Base-by-base conservation (phyloP, 345 rosid species). In the Boechera retrofracta region DNA sequence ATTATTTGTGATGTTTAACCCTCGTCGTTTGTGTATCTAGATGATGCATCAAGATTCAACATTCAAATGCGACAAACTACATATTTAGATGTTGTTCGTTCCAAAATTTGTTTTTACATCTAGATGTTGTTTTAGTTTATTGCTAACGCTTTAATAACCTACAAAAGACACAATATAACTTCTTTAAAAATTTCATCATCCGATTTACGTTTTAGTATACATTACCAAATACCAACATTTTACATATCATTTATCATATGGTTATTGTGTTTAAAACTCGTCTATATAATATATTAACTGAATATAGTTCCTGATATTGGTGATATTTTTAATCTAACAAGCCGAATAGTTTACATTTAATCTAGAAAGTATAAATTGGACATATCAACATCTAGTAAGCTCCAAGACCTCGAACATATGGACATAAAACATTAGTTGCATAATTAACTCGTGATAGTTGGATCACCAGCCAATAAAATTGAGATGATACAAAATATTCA, bases 341-440 rank as follows among this genome's bases (percentile, higher is more conserved):
- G 57, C 42, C 28, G 12, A 58, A 4, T 67, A 67, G 36, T 66
- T 35, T 41, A 48, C 32, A 16, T n/a, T 38, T 51, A 38, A 28
- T 75, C 74, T 75, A 67, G 73, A 59, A 59, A 75, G 31, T 47
- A 56, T 44, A 74, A 74, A 74, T 47, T 74, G 39, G 51, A 66
- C 59, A 59, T n/a, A 67, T 42, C 73, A 58, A 75, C 36, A 74
- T 54, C 42, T 73, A 63, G 77, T 63, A 45, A 38, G 33, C 52
- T 18, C 52, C 73, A 48, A 13, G 15, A 59, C 54, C 67, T 67
- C 68, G 79, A 59, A 48, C 13, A 68, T 5, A 59, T 75, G 9
- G 11, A 58, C 68, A 18, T 38, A 29, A 65, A 41, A 45, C 15
- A 45, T 45, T 26, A 45, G 44, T 7, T 29, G 31, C 54, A 66